These are phyloP conservation scores for Nakaseomyces uthaithaninus DNA, from an alignment of 1,139 yeast genomes.

Conservation along the genomic window DNA sequence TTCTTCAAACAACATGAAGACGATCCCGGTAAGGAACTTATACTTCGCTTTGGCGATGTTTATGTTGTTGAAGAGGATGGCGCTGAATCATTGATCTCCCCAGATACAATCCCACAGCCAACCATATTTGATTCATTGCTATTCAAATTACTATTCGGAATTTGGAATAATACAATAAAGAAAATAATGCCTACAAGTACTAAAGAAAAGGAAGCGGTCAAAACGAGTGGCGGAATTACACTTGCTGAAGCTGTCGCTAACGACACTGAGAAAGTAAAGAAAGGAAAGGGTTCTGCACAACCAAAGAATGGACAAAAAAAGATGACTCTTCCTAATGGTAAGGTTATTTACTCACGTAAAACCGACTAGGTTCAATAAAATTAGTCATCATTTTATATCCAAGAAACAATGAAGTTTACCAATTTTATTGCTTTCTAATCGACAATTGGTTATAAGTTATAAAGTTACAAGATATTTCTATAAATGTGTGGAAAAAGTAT, in stretches of 20 bases:
- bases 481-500: too few relatives aligned
- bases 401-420: too few relatives aligned
- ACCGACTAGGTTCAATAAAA: too few relatives aligned
- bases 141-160: slow-evolving; percentile 34
- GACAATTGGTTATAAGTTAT: too few relatives aligned
- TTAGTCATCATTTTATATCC: too few relatives aligned
- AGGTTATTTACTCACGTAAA: slow-evolving; percentile 44
- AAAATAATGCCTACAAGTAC: slow-evolving; percentile 1
- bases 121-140: slow-evolving; percentile 51
- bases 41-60: slow-evolving; percentile 69
- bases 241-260: not conserved
- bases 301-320: slow-evolving; percentile 39
- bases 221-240: not conserved
- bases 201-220: not conserved
- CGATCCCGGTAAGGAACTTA: slow-evolving; percentile 48
- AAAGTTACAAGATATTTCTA: too few relatives aligned
- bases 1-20: slow-evolving; percentile 34
- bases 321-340: slow-evolving; percentile 49
- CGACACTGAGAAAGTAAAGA: slow-evolving; percentile 4
- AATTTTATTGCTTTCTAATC: too few relatives aligned
- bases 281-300: not conserved
- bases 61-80: slow-evolving; percentile 50
- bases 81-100: slow-evolving; percentile 30
- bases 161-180: slow-evolving; percentile 36
- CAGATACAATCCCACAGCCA: slow-evolving; percentile 34